These are phyloP conservation scores for Plantago major DNA, from an alignment of 257 asterid species.

Conservation along the genomic window DNA sequence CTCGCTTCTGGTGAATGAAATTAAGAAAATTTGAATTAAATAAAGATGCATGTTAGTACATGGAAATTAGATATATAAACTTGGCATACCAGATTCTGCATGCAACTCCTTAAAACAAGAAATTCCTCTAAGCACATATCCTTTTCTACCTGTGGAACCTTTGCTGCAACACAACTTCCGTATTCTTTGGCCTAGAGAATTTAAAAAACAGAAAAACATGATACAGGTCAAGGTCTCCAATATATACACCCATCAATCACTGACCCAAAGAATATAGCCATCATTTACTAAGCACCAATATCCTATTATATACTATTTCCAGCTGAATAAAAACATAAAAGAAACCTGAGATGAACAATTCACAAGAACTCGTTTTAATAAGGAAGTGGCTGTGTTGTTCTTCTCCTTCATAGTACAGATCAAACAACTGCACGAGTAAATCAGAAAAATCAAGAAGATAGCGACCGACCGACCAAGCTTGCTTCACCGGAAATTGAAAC, in stretches of 20 bases:
- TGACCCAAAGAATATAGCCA: too few relatives aligned
- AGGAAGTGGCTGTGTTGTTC: slow-evolving; percentile 44
- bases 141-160: slow-evolving; percentile 74
- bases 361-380: slow-evolving; percentile 56
- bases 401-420: slow-evolving; percentile 73
- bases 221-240: too few relatives aligned
- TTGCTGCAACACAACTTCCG: slow-evolving; percentile 77
- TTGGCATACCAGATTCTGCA: slow-evolving; percentile 67
- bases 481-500: too few relatives aligned
- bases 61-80: slow-evolving; percentile 5
- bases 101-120: slow-evolving; percentile 62
- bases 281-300: too few relatives aligned
- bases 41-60: slow-evolving; percentile 13
- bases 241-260: too few relatives aligned
- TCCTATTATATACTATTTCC: too few relatives aligned
- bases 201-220: not conserved
- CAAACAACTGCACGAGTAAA: slow-evolving; percentile 21
- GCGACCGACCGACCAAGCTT: too few relatives aligned
- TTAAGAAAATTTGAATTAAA: slow-evolving; percentile 2
- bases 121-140: slow-evolving; percentile 87
- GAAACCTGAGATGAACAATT: slow-evolving; percentile 77
- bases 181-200: slow-evolving; percentile 66
- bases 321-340: too few relatives aligned
- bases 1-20: slow-evolving; percentile 43
- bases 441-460: not conserved